Conservation (phyloP, 352 stramenopile genomes). For the Phytophthora pluvialis region DNA sequence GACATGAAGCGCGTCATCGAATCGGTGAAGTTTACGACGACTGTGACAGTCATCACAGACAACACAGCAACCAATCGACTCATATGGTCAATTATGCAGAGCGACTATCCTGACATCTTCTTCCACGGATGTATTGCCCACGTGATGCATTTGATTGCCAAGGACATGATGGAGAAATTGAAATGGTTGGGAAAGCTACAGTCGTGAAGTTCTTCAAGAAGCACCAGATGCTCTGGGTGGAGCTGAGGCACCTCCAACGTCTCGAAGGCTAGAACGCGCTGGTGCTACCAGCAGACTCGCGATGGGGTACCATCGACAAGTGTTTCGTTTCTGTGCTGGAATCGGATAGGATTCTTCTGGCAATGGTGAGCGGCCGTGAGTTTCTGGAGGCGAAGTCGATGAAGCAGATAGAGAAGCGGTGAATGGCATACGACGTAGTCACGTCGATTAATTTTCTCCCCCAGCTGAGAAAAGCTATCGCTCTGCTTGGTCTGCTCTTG, state of each 20-base stretch:
- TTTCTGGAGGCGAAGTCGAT: conserved; percentile 1
- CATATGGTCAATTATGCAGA: background rate
- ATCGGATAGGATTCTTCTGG: background rate
- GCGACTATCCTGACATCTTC: background rate
- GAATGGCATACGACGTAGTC: background rate
- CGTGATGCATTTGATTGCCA: background rate
- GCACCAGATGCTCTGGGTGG: conserved; percentile 6
- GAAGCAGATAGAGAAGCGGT: conserved; percentile 6
- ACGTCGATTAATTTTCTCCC: background rate
- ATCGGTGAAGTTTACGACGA: background rate
- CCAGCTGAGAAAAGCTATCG: conserved; percentile 3
- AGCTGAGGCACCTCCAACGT: background rate
- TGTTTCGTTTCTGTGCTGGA: background rate
- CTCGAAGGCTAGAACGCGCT: conserved; percentile 5
- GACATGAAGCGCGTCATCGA: background rate
- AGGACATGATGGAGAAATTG: background rate
- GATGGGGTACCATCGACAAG: conserved; percentile 11
- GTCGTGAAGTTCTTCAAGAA: conserved; percentile 13
- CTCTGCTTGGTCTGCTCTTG: conserved; percentile 1
- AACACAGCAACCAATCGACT: background rate
- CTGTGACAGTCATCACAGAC: background rate
- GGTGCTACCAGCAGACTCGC: conserved; percentile 1
- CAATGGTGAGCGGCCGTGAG: background rate
- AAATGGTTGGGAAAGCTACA: background rate
- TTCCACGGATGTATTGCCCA: conserved; percentile 6